Conservation (phyloP, 1,139 yeast genomes). For the Lodderomyces orthopsilosis region DNA sequence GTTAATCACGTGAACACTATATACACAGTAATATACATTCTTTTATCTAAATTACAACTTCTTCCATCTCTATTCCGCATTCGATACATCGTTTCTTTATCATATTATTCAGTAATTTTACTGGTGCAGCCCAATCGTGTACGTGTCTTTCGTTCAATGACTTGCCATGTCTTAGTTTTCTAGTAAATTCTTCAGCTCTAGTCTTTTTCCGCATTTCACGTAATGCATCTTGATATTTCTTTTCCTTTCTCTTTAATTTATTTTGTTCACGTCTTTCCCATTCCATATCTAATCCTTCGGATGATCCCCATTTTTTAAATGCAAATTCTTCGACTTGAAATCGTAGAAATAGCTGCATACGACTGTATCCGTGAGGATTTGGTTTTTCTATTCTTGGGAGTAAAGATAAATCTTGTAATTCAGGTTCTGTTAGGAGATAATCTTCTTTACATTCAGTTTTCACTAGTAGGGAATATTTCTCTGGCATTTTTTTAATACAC, state of each 20-base stretch:
- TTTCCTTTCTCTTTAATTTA: conserved; percentile 71
- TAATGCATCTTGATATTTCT: conserved; percentile 70
- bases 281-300: conserved; percentile 85
- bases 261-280: conserved; percentile 81
- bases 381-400: conserved; percentile 83
- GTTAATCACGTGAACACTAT: too few relatives aligned
- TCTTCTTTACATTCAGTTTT: conserved; percentile 96
- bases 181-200: conserved; percentile 86
- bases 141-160: conserved; percentile 55
- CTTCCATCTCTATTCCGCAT: conserved; percentile 88
- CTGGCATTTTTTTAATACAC: conserved; percentile 73
- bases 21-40: too few relatives aligned
- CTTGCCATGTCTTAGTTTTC: conserved; percentile 59
- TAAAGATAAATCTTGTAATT: conserved; percentile 65
- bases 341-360: conserved; percentile 89
- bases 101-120: conserved; percentile 40
- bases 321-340: conserved; percentile 92
- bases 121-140: conserved; percentile 72
- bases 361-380: conserved; percentile 90
- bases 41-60: too few relatives aligned
- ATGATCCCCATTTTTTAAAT: conserved; percentile 91
- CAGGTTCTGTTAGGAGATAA: conserved; percentile 90
- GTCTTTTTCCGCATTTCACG: conserved; percentile 87
- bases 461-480: conserved; percentile 84
- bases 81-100: conserved; percentile 64